These are phyloP conservation scores for Pseudocercospora macadamiae DNA, from an alignment of 2,329 filamentous ascomycete genomes.

Conservation along the genomic window DNA sequence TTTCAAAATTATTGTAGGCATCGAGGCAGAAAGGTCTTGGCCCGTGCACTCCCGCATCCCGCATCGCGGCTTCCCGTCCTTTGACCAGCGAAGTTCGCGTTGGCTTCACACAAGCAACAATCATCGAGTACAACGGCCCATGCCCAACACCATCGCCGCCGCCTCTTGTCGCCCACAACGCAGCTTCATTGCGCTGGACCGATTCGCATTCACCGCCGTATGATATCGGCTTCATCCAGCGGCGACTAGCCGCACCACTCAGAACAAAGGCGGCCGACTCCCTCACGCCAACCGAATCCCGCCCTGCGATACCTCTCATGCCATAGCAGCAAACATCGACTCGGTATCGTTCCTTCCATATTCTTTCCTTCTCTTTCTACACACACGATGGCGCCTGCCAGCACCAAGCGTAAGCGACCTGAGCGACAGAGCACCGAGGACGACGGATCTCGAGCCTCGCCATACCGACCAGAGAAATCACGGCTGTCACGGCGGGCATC, in stretches of 20 bases:
- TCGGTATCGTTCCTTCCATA: background rate
- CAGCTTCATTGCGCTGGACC: background rate
- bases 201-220: background rate
- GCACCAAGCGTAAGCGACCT: conserved; percentile 59
- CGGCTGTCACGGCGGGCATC: conserved; percentile 52
- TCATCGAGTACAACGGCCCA: background rate
- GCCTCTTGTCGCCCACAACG: background rate
- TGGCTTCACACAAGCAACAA: background rate
- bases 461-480: conserved; percentile 54
- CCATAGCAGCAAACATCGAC: background rate
- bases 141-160: conserved; percentile 6
- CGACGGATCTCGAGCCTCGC: conserved; percentile 50
- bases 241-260: background rate
- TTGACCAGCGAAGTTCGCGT: background rate
- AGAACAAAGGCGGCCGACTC: background rate
- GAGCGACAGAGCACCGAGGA: conserved; percentile 50
- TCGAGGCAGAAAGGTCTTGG: too few relatives aligned
- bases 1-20: too few relatives aligned
- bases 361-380: background rate
- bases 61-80: too few relatives aligned
- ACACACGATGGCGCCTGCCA: conserved; percentile 35
- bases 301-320: background rate
- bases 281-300: background rate
- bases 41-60: too few relatives aligned
- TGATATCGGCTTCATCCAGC: background rate